Evolutionary conservation across 1,284 basidiomycete genomes (phyloP), one percentile per base, ranked within the genome.

Genomic region (Coniophora puteana): DNA sequence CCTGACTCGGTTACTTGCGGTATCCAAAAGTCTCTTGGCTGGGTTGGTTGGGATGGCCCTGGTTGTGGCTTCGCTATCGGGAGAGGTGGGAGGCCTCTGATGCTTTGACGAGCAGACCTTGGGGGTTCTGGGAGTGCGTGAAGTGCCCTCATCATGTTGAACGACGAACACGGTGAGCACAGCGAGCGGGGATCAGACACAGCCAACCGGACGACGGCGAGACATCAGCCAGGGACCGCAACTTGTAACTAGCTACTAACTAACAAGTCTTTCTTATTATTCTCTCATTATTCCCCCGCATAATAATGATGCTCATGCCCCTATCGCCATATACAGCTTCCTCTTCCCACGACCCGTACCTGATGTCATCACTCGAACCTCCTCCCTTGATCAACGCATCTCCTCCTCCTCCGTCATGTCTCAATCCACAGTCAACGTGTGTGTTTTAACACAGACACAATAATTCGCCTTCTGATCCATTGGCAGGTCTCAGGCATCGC

Each of bases 401-500:
- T 44, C 42, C 24, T 20, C 23, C 13, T 44, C 8, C 23, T 23
- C 23, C 39, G 40, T 30, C 39, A 63, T 59, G 61, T 40, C 56
- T n/a, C 37, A 44, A 36, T 48, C 53, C n/a, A 37, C 48, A 14
- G 54, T 59, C 44, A 40, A 53, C 36, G 57, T 58, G 37, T 23
- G 46, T 43, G 11, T 21, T 24, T 5, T 24, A 8, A 11, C 41
- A 16, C 28, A 10, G 24, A 34, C 21, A 14, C 6, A 31, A 7
- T 4, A 16, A 28, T 26, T 2, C 20, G 22, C n/a, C 6, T 12
- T 4, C 10, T 18, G 24, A 45, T 25, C 47, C 23, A 11, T 36
- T 3, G 3, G 26, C 46, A 88, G 83, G 84, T 91, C 35, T 71
- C 82, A 8, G 72, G 72, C 38, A 74, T 91, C 52, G 58, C 80